Conservation (phyloP, 2,329 filamentous ascomycete genomes). For the Fusarium dlaminii region DNA sequence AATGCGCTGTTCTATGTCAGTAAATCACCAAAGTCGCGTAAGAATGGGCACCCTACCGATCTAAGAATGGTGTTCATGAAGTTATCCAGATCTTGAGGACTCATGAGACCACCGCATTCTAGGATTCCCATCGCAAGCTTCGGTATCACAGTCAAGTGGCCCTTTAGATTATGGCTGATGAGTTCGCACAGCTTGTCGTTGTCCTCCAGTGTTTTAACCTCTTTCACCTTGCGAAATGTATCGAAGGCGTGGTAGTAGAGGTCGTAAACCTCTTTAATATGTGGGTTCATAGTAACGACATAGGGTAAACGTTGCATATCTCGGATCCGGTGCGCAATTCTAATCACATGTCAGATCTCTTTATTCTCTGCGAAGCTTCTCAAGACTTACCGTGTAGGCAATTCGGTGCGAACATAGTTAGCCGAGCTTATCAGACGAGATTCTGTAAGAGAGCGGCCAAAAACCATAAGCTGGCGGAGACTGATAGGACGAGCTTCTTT, state of each 20-base stretch:
- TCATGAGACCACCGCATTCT: constrained; percentile 86
- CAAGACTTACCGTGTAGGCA: constrained; percentile 69
- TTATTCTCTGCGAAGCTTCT: background rate
- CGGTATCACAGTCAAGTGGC: constrained; percentile 93
- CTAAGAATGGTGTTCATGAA: constrained; percentile 96
- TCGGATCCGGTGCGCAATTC: constrained; percentile 90
- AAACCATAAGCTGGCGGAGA: constrained; percentile 95
- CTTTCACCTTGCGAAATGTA: constrained; percentile 81
- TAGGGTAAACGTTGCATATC: constrained; percentile 98
- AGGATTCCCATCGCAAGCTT: constrained; percentile 94
- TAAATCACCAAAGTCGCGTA: background rate
- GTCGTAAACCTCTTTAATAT: constrained; percentile 95
- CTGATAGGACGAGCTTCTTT: constrained; percentile 95
- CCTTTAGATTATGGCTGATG: constrained; percentile 80
- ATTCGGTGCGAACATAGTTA: constrained; percentile 95
- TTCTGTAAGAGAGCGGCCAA: constrained; percentile 92
- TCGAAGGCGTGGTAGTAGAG: constrained; percentile 98
- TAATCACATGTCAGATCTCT: constrained; percentile 48
- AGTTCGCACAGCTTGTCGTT: constrained; percentile 88
- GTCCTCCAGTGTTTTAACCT: constrained; percentile 86
- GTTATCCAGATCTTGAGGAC: constrained; percentile 81
- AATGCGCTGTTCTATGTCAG: constrained; percentile 71
- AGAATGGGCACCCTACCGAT: constrained; percentile 69
- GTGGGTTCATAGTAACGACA: constrained; percentile 92
- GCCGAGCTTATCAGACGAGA: constrained; percentile 89